Evolutionary conservation across 129 eudicot species (phyloP).

Genomic region (Tagetes erecta): DNA sequence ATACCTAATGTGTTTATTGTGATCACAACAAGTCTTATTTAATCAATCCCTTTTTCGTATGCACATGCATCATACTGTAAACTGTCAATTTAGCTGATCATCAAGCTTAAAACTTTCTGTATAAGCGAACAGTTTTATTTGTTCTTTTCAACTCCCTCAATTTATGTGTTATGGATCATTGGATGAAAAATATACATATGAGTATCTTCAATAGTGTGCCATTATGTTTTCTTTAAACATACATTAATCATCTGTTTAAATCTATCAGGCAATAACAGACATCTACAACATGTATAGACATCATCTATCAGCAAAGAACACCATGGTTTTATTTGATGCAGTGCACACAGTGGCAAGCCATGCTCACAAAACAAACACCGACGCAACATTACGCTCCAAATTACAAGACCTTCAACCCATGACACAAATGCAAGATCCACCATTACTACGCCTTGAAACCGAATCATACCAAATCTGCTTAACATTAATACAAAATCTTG

Average conservation of each 20-base stretch:
- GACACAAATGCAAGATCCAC: conserved; percentile 97
- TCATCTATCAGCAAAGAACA: conserved; percentile 65
- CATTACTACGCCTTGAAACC: conserved; percentile 81
- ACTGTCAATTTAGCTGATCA: not conserved
- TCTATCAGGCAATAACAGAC: conserved; percentile 79
- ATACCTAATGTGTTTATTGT: not conserved
- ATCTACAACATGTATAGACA: conserved; percentile 67
- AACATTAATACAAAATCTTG: conserved; percentile 70
- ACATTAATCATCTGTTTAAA: conserved; percentile 7
- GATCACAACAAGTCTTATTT: not conserved
- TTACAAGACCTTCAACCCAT: conserved; percentile 67
- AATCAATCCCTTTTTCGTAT: not conserved
- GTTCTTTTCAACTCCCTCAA: not conserved
- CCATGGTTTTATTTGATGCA: conserved; percentile 52
- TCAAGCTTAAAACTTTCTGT: not conserved
- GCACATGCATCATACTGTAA: conserved; percentile 8
- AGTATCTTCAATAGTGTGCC: conserved; percentile 1
- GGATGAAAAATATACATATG: not conserved
- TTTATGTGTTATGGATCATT: not conserved
- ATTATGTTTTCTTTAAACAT: not conserved
- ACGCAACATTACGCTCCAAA: conserved; percentile 54
- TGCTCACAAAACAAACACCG: conserved; percentile 75
- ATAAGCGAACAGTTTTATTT: not conserved
- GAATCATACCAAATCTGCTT: conserved; percentile 88
- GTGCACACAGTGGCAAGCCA: conserved; percentile 68